Evolutionary conservation across 352 stramenopile genomes (phyloP).

Genomic region (Peronospora tabacina): DNA sequence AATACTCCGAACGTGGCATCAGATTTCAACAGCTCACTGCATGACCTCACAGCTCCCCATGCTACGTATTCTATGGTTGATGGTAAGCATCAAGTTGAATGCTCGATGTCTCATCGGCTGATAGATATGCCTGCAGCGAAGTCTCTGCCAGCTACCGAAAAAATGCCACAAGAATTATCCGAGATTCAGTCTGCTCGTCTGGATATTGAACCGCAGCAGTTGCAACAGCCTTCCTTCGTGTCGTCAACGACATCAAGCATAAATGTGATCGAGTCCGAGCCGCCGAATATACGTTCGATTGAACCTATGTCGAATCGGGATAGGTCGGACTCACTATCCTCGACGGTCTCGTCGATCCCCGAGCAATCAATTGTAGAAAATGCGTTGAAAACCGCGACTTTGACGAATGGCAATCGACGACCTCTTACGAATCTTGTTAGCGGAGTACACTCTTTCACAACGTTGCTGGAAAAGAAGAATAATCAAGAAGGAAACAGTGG

Average conservation of each 20-base stretch:
- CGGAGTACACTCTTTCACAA: slow-evolving; percentile 63
- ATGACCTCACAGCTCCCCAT: slow-evolving; percentile 5
- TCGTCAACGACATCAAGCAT: background rate
- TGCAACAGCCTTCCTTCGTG: background rate
- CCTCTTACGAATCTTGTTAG: slow-evolving; percentile 57
- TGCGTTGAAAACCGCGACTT: slow-evolving; percentile 14
- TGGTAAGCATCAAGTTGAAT: slow-evolving; percentile 12
- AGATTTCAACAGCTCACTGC: slow-evolving; percentile 6
- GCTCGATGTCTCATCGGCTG: slow-evolving; percentile 2
- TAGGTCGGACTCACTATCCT: slow-evolving; percentile 41
- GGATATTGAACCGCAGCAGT: slow-evolving; percentile 3
- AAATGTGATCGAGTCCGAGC: background rate
- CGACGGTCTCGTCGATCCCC: slow-evolving; percentile 47
- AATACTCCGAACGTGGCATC: slow-evolving; percentile 14
- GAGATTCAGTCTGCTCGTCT: background rate
- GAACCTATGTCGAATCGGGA: slow-evolving; percentile 2
- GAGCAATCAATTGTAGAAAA: slow-evolving; percentile 28
- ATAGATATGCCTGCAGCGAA: slow-evolving; percentile 10
- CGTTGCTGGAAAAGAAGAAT: slow-evolving; percentile 55
- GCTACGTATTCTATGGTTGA: slow-evolving; percentile 13
- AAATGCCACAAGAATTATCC: slow-evolving; percentile 1
- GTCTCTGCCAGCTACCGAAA: slow-evolving; percentile 5
- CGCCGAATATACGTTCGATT: background rate
- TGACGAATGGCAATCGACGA: slow-evolving; percentile 16
- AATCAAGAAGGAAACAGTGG: slow-evolving; percentile 20